Evolutionary conservation across 208 protist species (phyloP), one percentile per base, ranked within the genome.

Genomic region (Leishmania aethiopica): DNA sequence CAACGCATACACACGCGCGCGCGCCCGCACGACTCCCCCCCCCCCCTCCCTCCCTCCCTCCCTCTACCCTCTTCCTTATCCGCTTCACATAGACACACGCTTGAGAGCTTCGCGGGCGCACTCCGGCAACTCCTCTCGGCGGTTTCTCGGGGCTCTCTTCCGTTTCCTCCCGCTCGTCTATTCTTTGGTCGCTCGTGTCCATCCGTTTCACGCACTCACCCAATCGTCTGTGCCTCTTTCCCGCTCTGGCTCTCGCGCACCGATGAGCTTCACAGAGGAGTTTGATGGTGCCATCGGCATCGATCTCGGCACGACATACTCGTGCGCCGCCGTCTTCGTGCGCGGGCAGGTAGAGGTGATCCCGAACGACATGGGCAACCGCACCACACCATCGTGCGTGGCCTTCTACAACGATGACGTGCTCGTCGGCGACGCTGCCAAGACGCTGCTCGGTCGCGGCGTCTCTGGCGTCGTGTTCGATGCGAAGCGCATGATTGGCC

Each of bases 341-440:
- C 75, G 87, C 67, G 86, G 87, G 69, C 85, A 88, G 73, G 90
- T 87, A 17, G 86, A 99, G 91, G 99, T 99, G 83, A 99, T 99
- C 72, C 92, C 99, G n/a, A 99, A 99, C 86, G 99, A 99, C 78
- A 97, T 99, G 91, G 99, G 99, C 86, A 99, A 99, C 91, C 95
- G 99, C 78, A 99, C 99, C 47, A 99, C 99, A 22, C 99, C 99
- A 32, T 99, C 99, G 10, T 99, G 95, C 71, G 99, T 99, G 40
- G 99, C 99, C 25, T 99, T 99, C 92, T 99, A 97, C 75, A 97
- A 99, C 75, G 80, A 80, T 35, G 98, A 99, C 75, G 85, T 97
- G 19, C 92, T 99, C 17, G 94, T 99, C 78, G 99, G 99, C 77
- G 98, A 99, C 70, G 97, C 96, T 15, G 99, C 99, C 25, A 93